Percentiles rank a stretch among this genome's conserved stretches.
Evolutionary conservation across 1,284 basidiomycete species (phyloP).

Genomic region (Sutorius eximius): DNA sequence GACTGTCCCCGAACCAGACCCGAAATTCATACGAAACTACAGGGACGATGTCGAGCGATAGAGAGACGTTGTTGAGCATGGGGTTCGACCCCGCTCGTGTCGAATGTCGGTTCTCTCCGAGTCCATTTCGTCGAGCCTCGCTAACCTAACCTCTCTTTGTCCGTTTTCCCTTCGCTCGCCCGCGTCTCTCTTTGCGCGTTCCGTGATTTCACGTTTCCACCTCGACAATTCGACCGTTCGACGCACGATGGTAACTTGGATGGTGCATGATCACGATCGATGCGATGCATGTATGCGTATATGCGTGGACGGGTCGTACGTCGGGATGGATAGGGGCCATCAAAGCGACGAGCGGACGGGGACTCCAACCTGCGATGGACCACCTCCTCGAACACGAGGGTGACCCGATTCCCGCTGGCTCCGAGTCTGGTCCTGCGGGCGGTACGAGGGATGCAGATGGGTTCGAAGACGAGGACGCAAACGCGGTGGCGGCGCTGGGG

Average conservation of each 20-base stretch:
- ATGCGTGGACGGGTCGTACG: background rate
- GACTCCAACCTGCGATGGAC: slow-evolving; percentile 88
- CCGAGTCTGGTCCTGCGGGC: slow-evolving; percentile 33
- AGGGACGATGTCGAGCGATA: slow-evolving; percentile 60
- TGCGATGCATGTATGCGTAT: background rate
- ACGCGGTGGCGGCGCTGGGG: slow-evolving; percentile 57
- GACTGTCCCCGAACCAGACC: background rate
- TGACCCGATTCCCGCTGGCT: slow-evolving; percentile 66
- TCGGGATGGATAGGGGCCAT: slow-evolving; percentile 66
- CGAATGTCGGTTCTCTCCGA: slow-evolving; percentile 65
- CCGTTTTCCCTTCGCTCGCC: background rate
- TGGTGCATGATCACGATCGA: background rate
- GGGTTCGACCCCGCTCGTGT: slow-evolving; percentile 83
- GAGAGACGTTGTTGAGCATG: slow-evolving; percentile 81
- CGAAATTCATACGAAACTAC: background rate
- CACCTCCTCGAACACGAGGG: slow-evolving; percentile 78
- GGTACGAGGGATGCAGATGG: slow-evolving; percentile 55
- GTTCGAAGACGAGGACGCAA: slow-evolving; percentile 71
- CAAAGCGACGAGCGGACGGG: slow-evolving; percentile 74
- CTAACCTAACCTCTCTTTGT: background rate
- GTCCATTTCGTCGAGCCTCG: background rate
- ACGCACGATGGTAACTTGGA: background rate
- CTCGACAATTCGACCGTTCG: background rate
- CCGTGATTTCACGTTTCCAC: background rate
- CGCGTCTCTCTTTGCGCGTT: background rate